phyloP scores from a whole-genome alignment of 371 early-diverging fungal species.

The Lichtheimia corymbifera region DNA sequence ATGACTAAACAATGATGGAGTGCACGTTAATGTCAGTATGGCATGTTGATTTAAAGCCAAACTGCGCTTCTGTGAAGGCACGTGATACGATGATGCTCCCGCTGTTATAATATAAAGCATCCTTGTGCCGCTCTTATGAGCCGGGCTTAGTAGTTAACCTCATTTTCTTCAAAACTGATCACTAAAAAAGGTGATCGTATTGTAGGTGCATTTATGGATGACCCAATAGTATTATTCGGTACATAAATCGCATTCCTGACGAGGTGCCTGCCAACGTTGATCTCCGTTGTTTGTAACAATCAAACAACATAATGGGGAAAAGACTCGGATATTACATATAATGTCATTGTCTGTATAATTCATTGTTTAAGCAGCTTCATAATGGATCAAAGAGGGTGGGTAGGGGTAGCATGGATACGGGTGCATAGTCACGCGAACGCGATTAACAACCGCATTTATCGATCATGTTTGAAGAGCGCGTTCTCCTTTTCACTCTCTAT shows the following conservation, averaged over 20 bases:
- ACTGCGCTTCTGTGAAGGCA: not conserved
- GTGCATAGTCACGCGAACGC: slow-evolving; percentile 1
- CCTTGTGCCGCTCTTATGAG: no score
- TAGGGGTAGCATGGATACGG: not conserved
- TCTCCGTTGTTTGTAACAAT: not conserved
- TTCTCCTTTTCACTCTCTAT: not conserved
- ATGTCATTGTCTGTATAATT: not conserved
- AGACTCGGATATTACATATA: not conserved
- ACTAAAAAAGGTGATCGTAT: not conserved
- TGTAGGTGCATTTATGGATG: not conserved
- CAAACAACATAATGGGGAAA: not conserved
- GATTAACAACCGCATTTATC: not conserved
- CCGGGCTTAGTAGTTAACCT: no score
- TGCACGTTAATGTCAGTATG: not conserved
- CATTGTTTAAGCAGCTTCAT: not conserved
- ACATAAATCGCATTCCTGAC: not conserved
- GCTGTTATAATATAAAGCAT: not conserved
- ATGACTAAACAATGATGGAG: not conserved
- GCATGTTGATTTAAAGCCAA: not conserved
- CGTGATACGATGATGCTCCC: not conserved
- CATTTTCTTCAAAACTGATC: not conserved
- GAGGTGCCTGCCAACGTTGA: not conserved
- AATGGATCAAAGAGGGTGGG: no score
- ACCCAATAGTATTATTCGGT: not conserved
- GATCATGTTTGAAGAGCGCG: slow-evolving; percentile 6